phyloP scores from a whole-genome alignment of 2,329 filamentous ascomycete genomes.

The Colletotrichum theobromicola region DNA sequence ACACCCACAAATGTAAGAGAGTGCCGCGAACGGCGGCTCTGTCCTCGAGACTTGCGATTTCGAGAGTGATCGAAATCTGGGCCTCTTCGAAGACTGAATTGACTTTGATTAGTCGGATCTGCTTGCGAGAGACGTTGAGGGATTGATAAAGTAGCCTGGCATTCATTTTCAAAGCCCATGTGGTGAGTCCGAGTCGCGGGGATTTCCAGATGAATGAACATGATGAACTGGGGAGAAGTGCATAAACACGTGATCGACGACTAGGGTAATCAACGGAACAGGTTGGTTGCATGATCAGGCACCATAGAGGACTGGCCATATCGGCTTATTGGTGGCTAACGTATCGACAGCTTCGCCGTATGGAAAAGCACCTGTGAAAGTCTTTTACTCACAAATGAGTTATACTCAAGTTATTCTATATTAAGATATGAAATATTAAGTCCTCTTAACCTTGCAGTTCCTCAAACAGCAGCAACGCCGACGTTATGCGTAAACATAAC shows the following conservation, averaged over 20 bases:
- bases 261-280: neutral
- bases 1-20: neutral
- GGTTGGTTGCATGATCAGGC: neutral
- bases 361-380: neutral
- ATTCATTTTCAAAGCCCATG: neutral
- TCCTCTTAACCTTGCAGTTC: fast-evolving
- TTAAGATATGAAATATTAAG: fast-evolving
- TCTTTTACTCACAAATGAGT: neutral
- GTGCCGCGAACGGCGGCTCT: neutral
- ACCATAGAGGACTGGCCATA: neutral
- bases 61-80: neutral
- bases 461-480: neutral
- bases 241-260: neutral
- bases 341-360: neutral
- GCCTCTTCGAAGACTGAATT: neutral
- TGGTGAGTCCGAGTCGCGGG: neutral
- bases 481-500: conserved; percentile 31
- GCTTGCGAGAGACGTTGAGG: neutral
- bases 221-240: neutral
- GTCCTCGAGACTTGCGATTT: neutral
- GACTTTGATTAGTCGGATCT: neutral
- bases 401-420: fast-evolving
- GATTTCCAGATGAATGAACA: neutral
- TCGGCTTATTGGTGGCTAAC: neutral
- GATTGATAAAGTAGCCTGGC: neutral